Percentiles rank a stretch among this genome's conserved stretches.
Conservation (phyloP, 2,329 filamentous ascomycete species). For the Colletotrichum australisinense region DNA sequence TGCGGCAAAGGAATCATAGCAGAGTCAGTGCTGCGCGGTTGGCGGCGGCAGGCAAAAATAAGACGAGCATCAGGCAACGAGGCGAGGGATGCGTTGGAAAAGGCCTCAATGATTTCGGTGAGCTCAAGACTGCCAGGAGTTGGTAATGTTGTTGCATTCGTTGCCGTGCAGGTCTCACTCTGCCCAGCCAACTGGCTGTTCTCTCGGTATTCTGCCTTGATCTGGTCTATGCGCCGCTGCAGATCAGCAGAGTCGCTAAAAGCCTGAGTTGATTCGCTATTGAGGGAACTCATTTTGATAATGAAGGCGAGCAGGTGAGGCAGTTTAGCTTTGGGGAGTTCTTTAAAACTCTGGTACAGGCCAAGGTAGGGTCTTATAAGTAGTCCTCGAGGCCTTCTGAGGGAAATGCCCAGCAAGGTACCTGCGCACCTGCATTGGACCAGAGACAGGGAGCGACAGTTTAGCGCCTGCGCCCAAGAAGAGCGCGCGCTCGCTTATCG, state of each 20-base stretch:
- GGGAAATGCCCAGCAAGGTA: not conserved
- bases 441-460: not conserved
- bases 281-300: not conserved
- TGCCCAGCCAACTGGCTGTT: not conserved
- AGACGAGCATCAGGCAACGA: slow-evolving; percentile 6
- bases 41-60: not conserved
- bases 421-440: not conserved
- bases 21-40: not conserved
- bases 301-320: not conserved
- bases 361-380: not conserved
- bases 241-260: slow-evolving; percentile 9
- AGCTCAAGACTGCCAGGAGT: not conserved
- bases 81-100: not conserved
- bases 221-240: not conserved
- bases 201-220: not conserved
- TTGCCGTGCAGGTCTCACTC: not conserved
- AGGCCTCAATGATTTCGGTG: not conserved
- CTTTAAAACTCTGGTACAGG: not conserved
- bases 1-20: slow-evolving; percentile 1
- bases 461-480: slow-evolving; percentile 1
- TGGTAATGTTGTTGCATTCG: not conserved
- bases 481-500: not conserved
- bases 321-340: not conserved
- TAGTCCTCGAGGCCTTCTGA: not conserved
- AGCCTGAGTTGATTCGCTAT: slow-evolving; percentile 1